Conservation (phyloP, 225 moss, liverwort and hornwort species). For the Marchantia paleacea region DNA sequence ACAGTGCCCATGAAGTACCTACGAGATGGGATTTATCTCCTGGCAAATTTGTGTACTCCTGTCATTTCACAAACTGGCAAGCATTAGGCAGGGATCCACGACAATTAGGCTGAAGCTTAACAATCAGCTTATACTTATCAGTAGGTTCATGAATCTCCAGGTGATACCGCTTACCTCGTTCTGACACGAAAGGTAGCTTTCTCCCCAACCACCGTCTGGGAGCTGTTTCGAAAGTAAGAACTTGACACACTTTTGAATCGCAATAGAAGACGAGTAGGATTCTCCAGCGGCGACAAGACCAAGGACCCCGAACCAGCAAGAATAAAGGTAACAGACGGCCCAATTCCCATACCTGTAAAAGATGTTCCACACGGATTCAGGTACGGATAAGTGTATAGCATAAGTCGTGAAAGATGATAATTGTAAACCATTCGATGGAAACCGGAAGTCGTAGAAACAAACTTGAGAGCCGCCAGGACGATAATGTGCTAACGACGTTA, state of each 20-base stretch:
- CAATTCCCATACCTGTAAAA: constrained; percentile 79
- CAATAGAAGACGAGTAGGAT: constrained; percentile 69
- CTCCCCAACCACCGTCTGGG: constrained; percentile 88
- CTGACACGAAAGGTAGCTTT: constrained; percentile 90
- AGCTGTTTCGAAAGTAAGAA: constrained; percentile 84
- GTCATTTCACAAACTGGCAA: not conserved
- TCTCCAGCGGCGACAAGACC: constrained; percentile 78
- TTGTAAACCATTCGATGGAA: no score
- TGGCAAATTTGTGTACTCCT: constrained; percentile 75
- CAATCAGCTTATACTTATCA: not conserved
- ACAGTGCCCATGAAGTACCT: constrained; percentile 87
- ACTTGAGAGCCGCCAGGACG: not conserved
- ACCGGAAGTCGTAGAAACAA: not conserved
- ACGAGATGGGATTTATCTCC: constrained; percentile 58
- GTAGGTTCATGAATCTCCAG: not conserved
- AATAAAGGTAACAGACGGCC: constrained; percentile 94
- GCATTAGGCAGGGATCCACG: not conserved
- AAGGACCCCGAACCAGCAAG: constrained; percentile 74
- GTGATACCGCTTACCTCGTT: constrained; percentile 52
- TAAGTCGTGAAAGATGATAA: not conserved
- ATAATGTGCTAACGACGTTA: not conserved
- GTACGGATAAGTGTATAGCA: not conserved
- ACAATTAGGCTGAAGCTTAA: not conserved
- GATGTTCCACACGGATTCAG: not conserved
- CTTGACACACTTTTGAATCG: constrained; percentile 70